Base-by-base conservation (phyloP, 805 yeast genomes). In the Yarrowia osloensis region DNA sequence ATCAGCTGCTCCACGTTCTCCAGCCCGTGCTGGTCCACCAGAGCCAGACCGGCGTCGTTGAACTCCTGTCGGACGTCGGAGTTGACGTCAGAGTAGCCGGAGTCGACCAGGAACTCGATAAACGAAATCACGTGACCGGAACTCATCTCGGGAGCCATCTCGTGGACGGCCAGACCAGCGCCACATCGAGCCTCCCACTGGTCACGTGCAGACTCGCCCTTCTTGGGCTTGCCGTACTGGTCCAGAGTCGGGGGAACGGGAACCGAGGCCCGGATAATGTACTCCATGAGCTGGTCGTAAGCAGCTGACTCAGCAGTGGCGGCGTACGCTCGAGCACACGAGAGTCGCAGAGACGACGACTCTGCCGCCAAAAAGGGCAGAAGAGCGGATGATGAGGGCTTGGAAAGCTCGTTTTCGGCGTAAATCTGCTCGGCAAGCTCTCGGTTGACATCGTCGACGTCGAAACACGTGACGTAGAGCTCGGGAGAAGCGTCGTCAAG, bases 101-200 rank as follows among this genome's bases (percentile, higher is more conserved):
- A 71, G 12, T 70, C 70, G 31, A 88, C 84, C 66, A 91, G 78
- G 75, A 90, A 91, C 24, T 77, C 76, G 72, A 92, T 84, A n/a
- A 91, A 75, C 31, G 76, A 74, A 13, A 82, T 81, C 40, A 91
- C 84, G 8, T 75, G 74, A 2, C 78, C 73, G 13, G 73, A 71
- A 8, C 65, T 68, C 33, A 86, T 78, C 29, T 77, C 71, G 0
- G 86, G 81, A 1, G 91, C 82, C 37, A 88, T 76, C 47, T 83
- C 81, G 69, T 84, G 84, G 66, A 92, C 76, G 0, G 92, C 77
- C 24, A 87, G 77, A 0, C 97, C 96, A 68, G 88, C 81, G 31
- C 97, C 96, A 70, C 93, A 85, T 74, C 99, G 83, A 39, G 83
- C 84, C 74, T 90, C 95, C 96, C 97, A 93, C 2, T 85, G 81